Percentiles rank a stretch among this genome's conserved stretches.
Evolutionary conservation across 2,329 filamentous ascomycete species (phyloP).

Genomic region (Colletotrichum caudatum): DNA sequence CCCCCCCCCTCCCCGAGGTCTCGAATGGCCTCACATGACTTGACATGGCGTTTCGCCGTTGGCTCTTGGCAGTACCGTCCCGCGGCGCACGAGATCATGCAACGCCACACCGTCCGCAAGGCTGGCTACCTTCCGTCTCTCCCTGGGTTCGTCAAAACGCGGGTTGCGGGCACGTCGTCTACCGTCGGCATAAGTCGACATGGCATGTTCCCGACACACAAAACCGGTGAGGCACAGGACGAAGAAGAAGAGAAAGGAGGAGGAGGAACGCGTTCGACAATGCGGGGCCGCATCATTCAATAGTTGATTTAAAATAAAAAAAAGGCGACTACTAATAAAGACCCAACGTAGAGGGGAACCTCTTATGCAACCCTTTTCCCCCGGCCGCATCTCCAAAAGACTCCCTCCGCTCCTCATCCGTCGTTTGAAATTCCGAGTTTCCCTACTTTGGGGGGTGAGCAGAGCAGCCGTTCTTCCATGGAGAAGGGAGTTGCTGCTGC

Average conservation of each 20-base stretch:
- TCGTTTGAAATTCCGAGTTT: not conserved
- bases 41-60: constrained; percentile 29
- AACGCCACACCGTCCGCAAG: constrained; percentile 25
- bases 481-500: not conserved
- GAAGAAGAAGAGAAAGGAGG: not conserved
- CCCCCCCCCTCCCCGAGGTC: not conserved
- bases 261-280: constrained; percentile 15
- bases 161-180: not conserved
- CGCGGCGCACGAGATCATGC: constrained; percentile 7
- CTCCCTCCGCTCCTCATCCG: not conserved
- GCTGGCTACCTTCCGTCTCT: constrained; percentile 19
- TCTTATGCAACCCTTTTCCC: constrained; percentile 26
- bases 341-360: not conserved
- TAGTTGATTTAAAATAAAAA: not conserved
- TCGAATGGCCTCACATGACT: constrained; percentile 35
- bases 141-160: no score
- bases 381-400: constrained; percentile 20
- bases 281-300: constrained; percentile 26
- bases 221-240: not conserved
- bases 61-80: constrained; percentile 13
- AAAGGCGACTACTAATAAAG: not conserved
- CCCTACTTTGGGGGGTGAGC: constrained; percentile 10
- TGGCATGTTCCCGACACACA: not conserved
- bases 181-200: not conserved
- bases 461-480: not conserved